Evolutionary conservation across 805 yeast species (phyloP).

Genomic region (Tetrapisispora arboricola): DNA sequence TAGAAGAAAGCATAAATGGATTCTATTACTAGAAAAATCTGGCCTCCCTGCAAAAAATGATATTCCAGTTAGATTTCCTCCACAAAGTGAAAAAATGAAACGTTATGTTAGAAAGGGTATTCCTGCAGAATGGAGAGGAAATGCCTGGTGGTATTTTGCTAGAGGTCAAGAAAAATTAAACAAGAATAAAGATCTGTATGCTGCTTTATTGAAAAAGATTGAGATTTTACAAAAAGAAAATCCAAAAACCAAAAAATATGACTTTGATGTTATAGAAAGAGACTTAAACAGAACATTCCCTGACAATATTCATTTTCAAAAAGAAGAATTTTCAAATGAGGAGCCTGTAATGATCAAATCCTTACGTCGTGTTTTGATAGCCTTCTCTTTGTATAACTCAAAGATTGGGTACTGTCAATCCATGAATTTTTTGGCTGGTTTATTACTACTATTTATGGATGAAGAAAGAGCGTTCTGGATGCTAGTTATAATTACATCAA

Average conservation of each 20-base stretch:
- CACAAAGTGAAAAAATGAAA: constrained; percentile 66
- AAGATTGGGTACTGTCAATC: constrained; percentile 94
- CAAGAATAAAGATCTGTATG: constrained; percentile 66
- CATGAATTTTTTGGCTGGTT: constrained; percentile 83
- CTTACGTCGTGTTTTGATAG: constrained; percentile 67
- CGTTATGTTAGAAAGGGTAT: constrained; percentile 83
- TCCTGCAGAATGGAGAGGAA: constrained; percentile 96
- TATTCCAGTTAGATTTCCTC: constrained; percentile 60
- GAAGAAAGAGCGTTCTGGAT: constrained; percentile 94
- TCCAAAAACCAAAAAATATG: constrained; percentile 23
- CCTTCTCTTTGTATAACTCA: constrained; percentile 80
- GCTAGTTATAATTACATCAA: constrained; percentile 81
- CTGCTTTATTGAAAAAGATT: constrained; percentile 55
- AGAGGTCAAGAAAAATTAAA: constrained; percentile 67
- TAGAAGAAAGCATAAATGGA: constrained; percentile 74
- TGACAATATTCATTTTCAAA: constrained; percentile 74
- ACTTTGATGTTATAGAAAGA: constrained; percentile 87
- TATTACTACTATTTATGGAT: constrained; percentile 70
- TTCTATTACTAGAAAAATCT: constrained; percentile 46
- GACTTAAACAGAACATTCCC: constrained; percentile 93
- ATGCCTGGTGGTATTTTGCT: constrained; percentile 94
- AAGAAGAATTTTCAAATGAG: constrained; percentile 21
- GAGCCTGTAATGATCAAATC: constrained; percentile 63
- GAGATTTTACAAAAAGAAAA: constrained; percentile 31
- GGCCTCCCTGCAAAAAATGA: constrained; percentile 47